Conservation (phyloP, 257 asterid genomes). For the Haberlea rhodopensis region DNA sequence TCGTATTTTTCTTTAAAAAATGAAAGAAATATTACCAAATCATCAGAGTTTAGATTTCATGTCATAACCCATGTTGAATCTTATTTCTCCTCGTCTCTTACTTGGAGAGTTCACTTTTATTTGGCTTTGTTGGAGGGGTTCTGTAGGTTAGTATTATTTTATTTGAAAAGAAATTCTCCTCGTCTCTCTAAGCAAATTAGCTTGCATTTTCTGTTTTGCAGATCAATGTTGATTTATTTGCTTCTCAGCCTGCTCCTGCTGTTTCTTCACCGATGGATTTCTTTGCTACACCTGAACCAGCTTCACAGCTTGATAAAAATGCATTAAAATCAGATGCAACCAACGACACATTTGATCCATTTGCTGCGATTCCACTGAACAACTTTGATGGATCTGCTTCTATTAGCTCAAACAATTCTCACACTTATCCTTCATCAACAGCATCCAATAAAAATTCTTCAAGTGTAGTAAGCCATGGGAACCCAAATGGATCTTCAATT, state of each 20-base stretch:
- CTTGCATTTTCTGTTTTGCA: conserved; percentile 32
- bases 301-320: conserved; percentile 38
- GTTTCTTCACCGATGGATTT: conserved; percentile 59
- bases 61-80: conserved; percentile 4
- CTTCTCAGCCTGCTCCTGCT: conserved; percentile 56
- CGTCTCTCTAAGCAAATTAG: conserved; percentile 14
- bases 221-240: conserved; percentile 66
- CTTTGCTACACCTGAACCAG: conserved; percentile 62
- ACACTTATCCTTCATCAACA: conserved; percentile 36
- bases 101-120: neutral
- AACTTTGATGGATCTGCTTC: conserved; percentile 67
- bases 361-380: conserved; percentile 73
- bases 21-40: neutral
- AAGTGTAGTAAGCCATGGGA: conserved; percentile 34
- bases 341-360: conserved; percentile 57
- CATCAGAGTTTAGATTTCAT: neutral
- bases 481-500: conserved; percentile 33
- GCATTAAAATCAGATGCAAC: conserved; percentile 40
- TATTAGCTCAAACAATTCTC: conserved; percentile 60
- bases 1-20: neutral
- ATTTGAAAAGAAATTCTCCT: conserved; percentile 7
- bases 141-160: neutral
- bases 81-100: neutral
- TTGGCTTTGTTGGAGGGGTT: neutral
- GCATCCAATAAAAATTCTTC: conserved; percentile 35